Evolutionary conservation across 139 green algal species (phyloP).

Genomic region (Chlorella sorokiniana): DNA sequence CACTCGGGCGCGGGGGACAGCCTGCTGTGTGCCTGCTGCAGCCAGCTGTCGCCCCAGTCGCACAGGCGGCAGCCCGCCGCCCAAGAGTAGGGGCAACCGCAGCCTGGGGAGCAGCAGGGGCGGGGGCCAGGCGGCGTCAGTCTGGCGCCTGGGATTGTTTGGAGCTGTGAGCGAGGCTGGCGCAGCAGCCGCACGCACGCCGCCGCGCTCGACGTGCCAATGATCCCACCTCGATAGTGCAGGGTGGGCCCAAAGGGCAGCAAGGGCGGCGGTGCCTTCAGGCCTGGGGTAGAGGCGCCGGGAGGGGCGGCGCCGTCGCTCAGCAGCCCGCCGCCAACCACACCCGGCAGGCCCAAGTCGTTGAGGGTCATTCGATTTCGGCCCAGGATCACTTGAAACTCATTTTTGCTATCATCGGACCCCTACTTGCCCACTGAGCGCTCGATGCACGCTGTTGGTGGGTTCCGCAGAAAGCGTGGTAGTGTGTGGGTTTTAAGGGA

Average conservation of each 20-base stretch:
- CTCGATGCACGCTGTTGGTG: too few relatives aligned
- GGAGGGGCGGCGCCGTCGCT: not conserved
- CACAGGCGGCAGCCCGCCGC: constrained; percentile 21
- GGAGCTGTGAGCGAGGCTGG: not conserved
- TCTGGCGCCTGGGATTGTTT: too few relatives aligned
- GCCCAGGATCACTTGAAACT: too few relatives aligned
- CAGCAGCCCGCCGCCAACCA: not conserved
- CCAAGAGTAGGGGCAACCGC: constrained; percentile 12
- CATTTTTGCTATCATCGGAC: too few relatives aligned
- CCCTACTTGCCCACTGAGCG: too few relatives aligned
- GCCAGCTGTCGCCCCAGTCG: constrained; percentile 23
- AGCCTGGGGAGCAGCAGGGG: not conserved
- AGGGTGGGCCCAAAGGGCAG: not conserved
- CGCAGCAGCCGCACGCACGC: not conserved
- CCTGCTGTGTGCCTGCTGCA: constrained; percentile 16
- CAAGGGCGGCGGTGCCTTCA: not conserved
- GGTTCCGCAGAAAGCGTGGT: too few relatives aligned
- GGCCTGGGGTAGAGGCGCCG: not conserved
- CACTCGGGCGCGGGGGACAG: not conserved
- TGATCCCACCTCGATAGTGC: not conserved
- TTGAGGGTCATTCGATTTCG: too few relatives aligned
- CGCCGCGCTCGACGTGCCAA: not conserved
- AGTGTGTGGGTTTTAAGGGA: too few relatives aligned
- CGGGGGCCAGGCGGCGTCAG: too few relatives aligned
- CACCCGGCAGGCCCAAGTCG: not conserved